Base-by-base conservation (phyloP, 73 alveolate species). In the Blepharisma japonicum region DNA sequence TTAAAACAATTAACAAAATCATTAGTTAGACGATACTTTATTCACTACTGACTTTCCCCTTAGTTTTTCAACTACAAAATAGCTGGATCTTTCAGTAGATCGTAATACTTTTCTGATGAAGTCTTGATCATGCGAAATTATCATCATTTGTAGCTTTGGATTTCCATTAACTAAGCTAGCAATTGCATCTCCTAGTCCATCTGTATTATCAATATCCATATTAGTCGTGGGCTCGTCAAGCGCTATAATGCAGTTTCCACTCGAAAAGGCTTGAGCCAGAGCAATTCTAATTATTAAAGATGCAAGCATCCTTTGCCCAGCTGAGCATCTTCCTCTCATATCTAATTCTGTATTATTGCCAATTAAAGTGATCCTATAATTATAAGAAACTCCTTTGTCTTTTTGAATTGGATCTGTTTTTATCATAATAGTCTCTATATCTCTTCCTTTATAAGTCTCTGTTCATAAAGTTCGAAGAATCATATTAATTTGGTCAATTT, bases 191-290 rank as follows among this genome's bases (percentile, higher is more conserved):
- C 99, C 99, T 32, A 98, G 84, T 42, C 99, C 97, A 83, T 93
- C 91, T 0, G 95, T 88, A 93, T 98, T 97, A 23, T 86, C 90
- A 7, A 89, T 93, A 81, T 98, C 99, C 82, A 98, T 86, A 83
- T 97, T 97, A 6, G 99, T 97, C 14, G 99, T 98, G 27, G 99
- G 99, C 85, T 98, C 99, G 78, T 98, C 99, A 6, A 98, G 84
- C 25, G 99, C 98, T 38, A 98, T 92, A 27, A 98, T 89, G 18
- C 99, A 99, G 79, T 97, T 91, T 61, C 72, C 71, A 68, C 95
- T 89, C 66, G 99, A 96, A 86, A 98, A 98, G 45, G 99, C 93
- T 83, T 98, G 99, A 20, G 99, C 99, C 49, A 98, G 87, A 1
- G 99, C 99, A 70, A 98, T 86, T 55, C 99, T 89, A 38, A 98